Evolutionary conservation across 257 asterid species (phyloP).

Genomic region (Nicotiana sylvestris): DNA sequence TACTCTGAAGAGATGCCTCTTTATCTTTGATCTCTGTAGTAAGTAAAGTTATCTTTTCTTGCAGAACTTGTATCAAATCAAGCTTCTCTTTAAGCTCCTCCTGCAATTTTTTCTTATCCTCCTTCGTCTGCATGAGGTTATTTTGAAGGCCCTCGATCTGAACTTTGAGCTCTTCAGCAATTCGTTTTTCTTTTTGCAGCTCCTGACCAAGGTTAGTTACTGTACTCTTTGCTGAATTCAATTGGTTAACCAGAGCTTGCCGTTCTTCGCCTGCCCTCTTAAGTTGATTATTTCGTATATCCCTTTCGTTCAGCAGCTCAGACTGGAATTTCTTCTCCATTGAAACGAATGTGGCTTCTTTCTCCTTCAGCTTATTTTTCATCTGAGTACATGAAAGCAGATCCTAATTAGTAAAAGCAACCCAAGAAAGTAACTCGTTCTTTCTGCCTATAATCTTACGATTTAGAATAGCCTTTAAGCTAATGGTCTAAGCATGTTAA

Average conservation of each 20-base stretch:
- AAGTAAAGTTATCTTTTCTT: constrained; percentile 50
- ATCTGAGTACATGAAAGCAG: constrained; percentile 39
- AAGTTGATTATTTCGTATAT: constrained; percentile 36
- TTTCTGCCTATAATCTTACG: neutral
- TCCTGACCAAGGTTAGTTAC: constrained; percentile 38
- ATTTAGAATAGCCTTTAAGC: neutral
- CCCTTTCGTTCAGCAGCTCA: constrained; percentile 54
- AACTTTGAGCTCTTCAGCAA: constrained; percentile 40
- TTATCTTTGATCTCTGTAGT: constrained; percentile 55
- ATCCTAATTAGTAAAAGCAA: constrained; percentile 13
- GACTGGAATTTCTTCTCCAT: constrained; percentile 42
- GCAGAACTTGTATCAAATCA: constrained; percentile 38
- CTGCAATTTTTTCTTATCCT: constrained; percentile 47
- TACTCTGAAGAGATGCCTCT: constrained; percentile 32
- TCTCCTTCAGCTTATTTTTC: constrained; percentile 49
- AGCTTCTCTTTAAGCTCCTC: constrained; percentile 55
- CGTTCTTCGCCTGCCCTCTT: constrained; percentile 40
- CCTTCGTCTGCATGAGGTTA: constrained; percentile 28
- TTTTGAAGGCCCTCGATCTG: constrained; percentile 40
- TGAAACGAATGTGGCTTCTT: constrained; percentile 42
- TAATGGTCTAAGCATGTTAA: neutral
- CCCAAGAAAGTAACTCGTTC: neutral
- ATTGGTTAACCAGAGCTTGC: constrained; percentile 37
- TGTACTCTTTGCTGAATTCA: constrained; percentile 37
- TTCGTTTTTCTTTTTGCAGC: constrained; percentile 40